Conservation (phyloP, 768 basidiomycete species). For the Suillus plorans region DNA sequence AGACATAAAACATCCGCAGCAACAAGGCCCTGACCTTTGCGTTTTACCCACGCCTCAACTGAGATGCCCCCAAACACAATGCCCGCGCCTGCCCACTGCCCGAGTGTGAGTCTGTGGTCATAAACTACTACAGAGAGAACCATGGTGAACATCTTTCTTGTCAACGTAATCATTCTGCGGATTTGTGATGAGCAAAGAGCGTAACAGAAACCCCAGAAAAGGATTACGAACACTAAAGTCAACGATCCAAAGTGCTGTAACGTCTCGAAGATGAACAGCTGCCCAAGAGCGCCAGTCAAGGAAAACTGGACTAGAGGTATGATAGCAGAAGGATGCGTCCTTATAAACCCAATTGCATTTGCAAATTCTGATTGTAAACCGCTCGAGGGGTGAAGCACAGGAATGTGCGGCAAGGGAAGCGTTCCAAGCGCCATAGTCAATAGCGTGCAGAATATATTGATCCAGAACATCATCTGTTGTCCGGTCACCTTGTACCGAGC, state of each 20-base stretch:
- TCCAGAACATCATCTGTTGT: slow-evolving; percentile 99
- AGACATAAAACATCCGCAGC: slow-evolving; percentile 3
- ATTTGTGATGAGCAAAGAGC: slow-evolving; percentile 10
- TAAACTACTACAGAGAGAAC: slow-evolving; percentile 91
- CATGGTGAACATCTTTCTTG: slow-evolving; percentile 98
- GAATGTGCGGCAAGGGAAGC: slow-evolving; percentile 77
- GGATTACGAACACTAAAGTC: slow-evolving; percentile 73
- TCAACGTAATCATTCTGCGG: slow-evolving; percentile 87
- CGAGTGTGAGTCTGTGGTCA: slow-evolving; percentile 76
- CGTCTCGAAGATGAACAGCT: slow-evolving; percentile 97
- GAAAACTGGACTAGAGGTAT: slow-evolving; percentile 81
- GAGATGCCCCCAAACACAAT: slow-evolving; percentile 96
- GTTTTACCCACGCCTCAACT: slow-evolving; percentile 88
- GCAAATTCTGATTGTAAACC: slow-evolving; percentile 62
- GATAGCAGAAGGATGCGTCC: slow-evolving; percentile 71
- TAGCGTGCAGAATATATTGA: slow-evolving; percentile 83
- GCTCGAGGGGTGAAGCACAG: slow-evolving; percentile 72
- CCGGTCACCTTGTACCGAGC: slow-evolving; percentile 70
- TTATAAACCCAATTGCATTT: slow-evolving; percentile 71
- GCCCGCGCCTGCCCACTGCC: slow-evolving; percentile 92
- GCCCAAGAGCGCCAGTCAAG: slow-evolving; percentile 89
- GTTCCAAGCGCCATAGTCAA: slow-evolving; percentile 68
- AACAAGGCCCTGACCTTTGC: slow-evolving; percentile 57
- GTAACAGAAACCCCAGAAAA: neutral
- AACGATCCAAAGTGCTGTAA: slow-evolving; percentile 88